Base-by-base conservation (phyloP, 164 flowering plant genomes). In the Euptelea pleiosperma region DNA sequence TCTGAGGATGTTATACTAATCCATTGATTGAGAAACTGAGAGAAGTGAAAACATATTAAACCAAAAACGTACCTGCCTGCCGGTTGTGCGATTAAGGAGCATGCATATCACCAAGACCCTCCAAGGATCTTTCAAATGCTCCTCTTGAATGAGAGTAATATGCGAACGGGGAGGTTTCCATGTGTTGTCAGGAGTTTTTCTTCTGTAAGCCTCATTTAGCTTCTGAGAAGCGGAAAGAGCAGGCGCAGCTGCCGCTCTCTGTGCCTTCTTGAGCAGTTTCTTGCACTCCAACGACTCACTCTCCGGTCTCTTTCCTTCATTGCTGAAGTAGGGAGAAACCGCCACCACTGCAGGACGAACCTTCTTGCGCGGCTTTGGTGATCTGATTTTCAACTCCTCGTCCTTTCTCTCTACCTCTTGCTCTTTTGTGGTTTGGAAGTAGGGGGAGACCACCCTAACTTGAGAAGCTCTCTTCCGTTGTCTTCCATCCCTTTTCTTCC, bases 91-190 rank as follows among this genome's bases (percentile, higher is more conserved):
- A 56, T 87, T 91, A 16, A 87, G 82, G 57, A 87, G 90, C 80
- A 86, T 84, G 42, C 96, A 91, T 22, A 91, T 91, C 3, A 87
- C 79, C 66, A 91, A 57, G 30, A 91, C 89, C 70, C 86, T 84
- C 97, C 97, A 91, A 40, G 97, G 96, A 60, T 91, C 97, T 58
- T 74, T 66, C 1, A 37, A 64, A 74, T 91, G 89, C 14, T 79
- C 75, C 58, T 87, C 86, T 60, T 91, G 97, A 15, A 90, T 66
- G 6, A 91, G 91, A 35, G 54, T 12, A 51, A 39, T 58, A 10
- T 55, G 70, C 4, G 89, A 90, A 10, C 62, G 66, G 0, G 96
- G 95, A 34, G 97, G 91, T 42, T 43, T 63, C 93, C 93, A 86
- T 1, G 59, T 63, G 62, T 84, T 80, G 14, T 79, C 77, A 18